Conservation (phyloP, 225 moss, liverwort and hornwort genomes). For the Neckera pumila region DNA sequence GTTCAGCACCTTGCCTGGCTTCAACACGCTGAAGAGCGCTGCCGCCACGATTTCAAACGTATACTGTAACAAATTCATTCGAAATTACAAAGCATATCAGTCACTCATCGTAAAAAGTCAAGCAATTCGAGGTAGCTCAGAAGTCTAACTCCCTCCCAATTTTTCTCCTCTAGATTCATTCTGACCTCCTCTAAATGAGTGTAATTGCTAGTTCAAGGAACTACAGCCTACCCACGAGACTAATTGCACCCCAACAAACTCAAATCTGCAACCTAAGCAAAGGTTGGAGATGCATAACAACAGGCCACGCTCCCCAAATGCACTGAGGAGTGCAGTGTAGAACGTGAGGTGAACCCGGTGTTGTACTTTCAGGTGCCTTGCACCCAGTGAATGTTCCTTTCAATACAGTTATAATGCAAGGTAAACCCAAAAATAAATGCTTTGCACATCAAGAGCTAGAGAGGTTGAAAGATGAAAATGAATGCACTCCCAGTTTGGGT, state of each 20-base stretch:
- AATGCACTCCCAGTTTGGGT: not conserved
- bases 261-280: not conserved
- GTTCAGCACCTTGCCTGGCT: conserved; percentile 20
- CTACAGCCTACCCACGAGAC: not conserved
- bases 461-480: not conserved
- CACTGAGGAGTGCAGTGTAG: not conserved
- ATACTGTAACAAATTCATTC: not conserved
- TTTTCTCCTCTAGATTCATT: not conserved
- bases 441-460: not conserved
- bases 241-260: not conserved
- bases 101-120: not conserved
- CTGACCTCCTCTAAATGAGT: not conserved
- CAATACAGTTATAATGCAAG: not conserved
- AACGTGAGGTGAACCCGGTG: not conserved
- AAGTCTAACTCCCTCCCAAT: no score
- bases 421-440: not conserved
- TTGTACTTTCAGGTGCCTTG: not conserved
- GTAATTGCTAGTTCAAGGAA: not conserved
- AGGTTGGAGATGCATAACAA: no score
- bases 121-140: not conserved
- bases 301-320: not conserved
- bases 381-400: not conserved
- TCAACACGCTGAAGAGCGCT: conserved; percentile 19
- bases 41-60: conserved; percentile 28
- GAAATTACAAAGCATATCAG: not conserved